Evolutionary conservation across 495 filamentous ascomycete species (phyloP).

Genomic region (Daldinia childiae): DNA sequence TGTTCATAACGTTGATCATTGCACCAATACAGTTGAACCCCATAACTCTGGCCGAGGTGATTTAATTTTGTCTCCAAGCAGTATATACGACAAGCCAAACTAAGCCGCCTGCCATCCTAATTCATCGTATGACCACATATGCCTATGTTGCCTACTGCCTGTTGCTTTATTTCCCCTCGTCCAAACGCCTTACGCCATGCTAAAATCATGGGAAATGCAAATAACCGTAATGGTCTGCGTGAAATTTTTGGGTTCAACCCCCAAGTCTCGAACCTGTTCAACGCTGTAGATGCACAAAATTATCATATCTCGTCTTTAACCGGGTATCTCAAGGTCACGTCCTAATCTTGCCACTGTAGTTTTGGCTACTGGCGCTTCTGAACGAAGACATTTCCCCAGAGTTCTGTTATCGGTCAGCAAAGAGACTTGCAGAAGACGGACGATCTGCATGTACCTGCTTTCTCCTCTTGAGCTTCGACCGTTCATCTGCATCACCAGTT

Average conservation of each 20-base stretch:
- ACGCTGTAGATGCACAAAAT: conserved; percentile 16
- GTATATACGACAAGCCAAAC: conserved; percentile 15
- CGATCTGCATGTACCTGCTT: conserved; percentile 62
- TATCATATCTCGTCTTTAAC: conserved; percentile 14
- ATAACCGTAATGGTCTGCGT: conserved; percentile 15
- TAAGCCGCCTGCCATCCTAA: background rate
- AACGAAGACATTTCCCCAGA: conserved; percentile 22
- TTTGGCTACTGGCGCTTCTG: conserved; percentile 14
- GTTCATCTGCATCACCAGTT: conserved; percentile 61
- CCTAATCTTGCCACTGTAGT: conserved; percentile 33
- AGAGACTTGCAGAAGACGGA: conserved; percentile 41
- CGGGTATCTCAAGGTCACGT: conserved; percentile 42
- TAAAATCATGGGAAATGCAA: conserved; percentile 48
- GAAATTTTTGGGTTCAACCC: background rate
- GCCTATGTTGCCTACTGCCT: conserved; percentile 27
- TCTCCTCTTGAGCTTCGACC: conserved; percentile 59
- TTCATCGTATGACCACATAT: conserved; percentile 16
- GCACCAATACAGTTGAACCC: conserved; percentile 6
- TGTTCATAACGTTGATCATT: conserved; percentile 15
- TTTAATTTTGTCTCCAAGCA: conserved; percentile 19
- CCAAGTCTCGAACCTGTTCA: conserved; percentile 3
- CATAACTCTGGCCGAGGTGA: conserved; percentile 7
- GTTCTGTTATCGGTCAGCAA: conserved; percentile 48
- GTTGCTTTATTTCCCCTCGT: conserved; percentile 29
- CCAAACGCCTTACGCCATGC: conserved; percentile 47